Percentiles rank a stretch among this genome's conserved stretches.
These are phyloP conservation scores for Boletus vinaceobasis DNA, from an alignment of 768 basidiomycete genomes.

Conservation along the genomic window DNA sequence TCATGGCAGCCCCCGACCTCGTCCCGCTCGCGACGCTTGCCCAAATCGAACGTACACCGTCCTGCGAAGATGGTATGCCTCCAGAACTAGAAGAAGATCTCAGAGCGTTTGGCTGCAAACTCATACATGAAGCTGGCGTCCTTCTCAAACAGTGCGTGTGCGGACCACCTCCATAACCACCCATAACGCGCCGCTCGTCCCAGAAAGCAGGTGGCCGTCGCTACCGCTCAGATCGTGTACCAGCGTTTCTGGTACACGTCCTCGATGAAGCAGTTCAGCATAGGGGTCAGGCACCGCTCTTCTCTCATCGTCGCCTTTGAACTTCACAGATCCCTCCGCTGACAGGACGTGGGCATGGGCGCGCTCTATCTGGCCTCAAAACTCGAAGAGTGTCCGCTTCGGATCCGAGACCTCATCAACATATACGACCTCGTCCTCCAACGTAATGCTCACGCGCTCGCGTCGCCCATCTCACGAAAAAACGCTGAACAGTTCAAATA, in stretches of 20 bases:
- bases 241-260: slow-evolving; percentile 97
- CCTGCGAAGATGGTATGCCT: slow-evolving; percentile 78
- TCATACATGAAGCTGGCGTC: slow-evolving; percentile 93
- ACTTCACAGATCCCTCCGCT: slow-evolving; percentile 4
- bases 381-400: slow-evolving; percentile 85
- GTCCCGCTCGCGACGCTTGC: slow-evolving; percentile 80
- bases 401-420: slow-evolving; percentile 93
- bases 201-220: slow-evolving; percentile 95
- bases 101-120: slow-evolving; percentile 85
- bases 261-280: slow-evolving; percentile 92
- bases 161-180: not conserved
- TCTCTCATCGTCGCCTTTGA: slow-evolving; percentile 4
- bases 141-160: slow-evolving; percentile 78
- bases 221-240: slow-evolving; percentile 93
- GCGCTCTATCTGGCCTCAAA: slow-evolving; percentile 86
- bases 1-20: slow-evolving; percentile 47
- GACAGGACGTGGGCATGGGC: slow-evolving; percentile 86
- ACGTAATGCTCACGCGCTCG: slow-evolving; percentile 55
- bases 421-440: slow-evolving; percentile 88
- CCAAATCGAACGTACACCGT: slow-evolving; percentile 80
- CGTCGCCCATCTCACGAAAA: slow-evolving; percentile 17
- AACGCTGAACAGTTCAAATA: slow-evolving; percentile 52
- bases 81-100: slow-evolving; percentile 82
- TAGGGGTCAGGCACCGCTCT: slow-evolving; percentile 60
- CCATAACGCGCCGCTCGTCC: slow-evolving; percentile 6